Base-by-base conservation (phyloP, 768 basidiomycete genomes). In the Lactarius trivialis region DNA sequence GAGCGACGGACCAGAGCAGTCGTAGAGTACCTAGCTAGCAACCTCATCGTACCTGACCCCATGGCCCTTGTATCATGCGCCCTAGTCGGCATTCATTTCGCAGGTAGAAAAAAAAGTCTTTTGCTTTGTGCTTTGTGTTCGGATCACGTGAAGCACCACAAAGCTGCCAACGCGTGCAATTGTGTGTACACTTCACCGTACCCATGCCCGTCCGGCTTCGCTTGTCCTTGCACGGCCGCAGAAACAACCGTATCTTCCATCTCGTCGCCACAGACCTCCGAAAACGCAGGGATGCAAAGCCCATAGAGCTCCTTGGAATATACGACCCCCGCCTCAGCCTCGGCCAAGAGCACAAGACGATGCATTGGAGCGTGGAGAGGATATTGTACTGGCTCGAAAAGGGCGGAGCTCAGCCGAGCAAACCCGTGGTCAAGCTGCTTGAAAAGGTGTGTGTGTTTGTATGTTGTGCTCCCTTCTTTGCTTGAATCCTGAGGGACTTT, bases 301-400 rank as follows among this genome's bases (percentile, higher is more conserved):
- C 96, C 14, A 81, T 90, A 68, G 96, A 98, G 74, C 81, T 85
- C 41, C 77, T 98, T 53, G 96, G 93, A 34, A 79, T 89, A 52
- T 97, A 89, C 76, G 79, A 91, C 73, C 93, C 92, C 4, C 84
- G 80, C 65, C 74, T 83, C 51, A 73, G 73, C 55, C 77, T 71
- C 19, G 81, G 78, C 39, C 73, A 78, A 61, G 73, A 76, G 26
- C 79, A 82, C 67, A 96, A 94, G 75, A 85, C 82, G 36, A 78
- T 98, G 60, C 82, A 87, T 68, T 98, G 95, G 94, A 93, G 93
- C 73, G 86, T 88, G 28, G 86, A 91, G 68, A 84, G 96, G 71
- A 91, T 98, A 72, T 80, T 81, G 61, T 93, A 91, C 70, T 98
- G 96, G 96, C 73, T 98, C 41, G 80, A 80, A 36, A 83, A 88